Evolutionary conservation across 768 basidiomycete species (phyloP), one percentile per base, ranked within the genome.

Genomic region (Lactarius vividus): DNA sequence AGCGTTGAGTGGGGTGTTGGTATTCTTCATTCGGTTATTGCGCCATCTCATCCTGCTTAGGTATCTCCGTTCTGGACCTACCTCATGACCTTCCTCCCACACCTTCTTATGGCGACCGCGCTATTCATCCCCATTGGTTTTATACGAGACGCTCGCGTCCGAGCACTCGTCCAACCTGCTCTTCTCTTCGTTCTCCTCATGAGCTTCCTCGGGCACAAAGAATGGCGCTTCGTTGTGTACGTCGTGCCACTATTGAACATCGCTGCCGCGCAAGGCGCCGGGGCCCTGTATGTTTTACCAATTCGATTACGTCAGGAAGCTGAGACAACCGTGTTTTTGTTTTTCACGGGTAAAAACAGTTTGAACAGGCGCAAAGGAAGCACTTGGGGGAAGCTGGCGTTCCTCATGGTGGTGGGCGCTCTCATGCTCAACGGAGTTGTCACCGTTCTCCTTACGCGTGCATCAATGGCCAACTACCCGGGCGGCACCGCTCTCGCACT

Each of bases 141-240:
- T 46, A 29, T 78, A 8, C 63, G 79, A 18, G 86, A 91, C 69
- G 69, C 68, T 10, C 80, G 84, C 10, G 77, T 86, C 53, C 82
- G 83, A 4, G 73, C 76, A 3, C 78, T 90, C 42, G 75, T 88
- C 4, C 57, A 81, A 11, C 84, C 88, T 0, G 79, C 84, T 2
- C 31, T 87, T 5, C 64, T 72, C 0, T 91, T 89, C 66, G 72
- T 93, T 9, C 75, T 73, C 2, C 70, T 88, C 3, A 84, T 98
- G 74, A 95, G 94, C 73, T 79, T 74, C 35, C 79, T 98, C 1
- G 88, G 85, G 0, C 97, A 99, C 77, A 99, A 99, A 74, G 97
- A 99, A 77, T 99, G 97, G 97, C 84, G 97, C 8, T 99, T 99
- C 76, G 80, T 98, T 63, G 83, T 94, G 9, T 98, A 98, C 72